These are phyloP conservation scores for Vanderwaltozyma yarrowii DNA, from an alignment of 805 yeast genomes.

Conservation along the genomic window DNA sequence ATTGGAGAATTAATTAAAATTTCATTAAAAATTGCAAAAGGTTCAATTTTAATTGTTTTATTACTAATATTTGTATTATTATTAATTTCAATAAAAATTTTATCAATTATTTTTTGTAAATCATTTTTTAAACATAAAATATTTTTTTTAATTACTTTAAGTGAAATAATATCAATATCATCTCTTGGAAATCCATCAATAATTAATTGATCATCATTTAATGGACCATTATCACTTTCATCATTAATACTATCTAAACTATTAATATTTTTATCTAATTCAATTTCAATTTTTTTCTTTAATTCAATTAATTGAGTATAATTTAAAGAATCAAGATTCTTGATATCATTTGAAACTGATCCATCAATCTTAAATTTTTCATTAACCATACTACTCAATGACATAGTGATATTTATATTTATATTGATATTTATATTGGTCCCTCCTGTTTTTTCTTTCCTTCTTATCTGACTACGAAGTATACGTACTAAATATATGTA, in stretches of 20 bases:
- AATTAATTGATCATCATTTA: not conserved
- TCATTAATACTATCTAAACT: not conserved
- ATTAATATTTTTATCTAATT: not conserved
- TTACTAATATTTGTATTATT: slow-evolving; percentile 24
- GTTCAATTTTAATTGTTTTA: slow-evolving; percentile 13
- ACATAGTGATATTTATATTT: not conserved
- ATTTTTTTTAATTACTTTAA: slow-evolving; percentile 51
- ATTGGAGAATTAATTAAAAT: slow-evolving; percentile 53
- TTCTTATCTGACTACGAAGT: no score
- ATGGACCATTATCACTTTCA: not conserved
- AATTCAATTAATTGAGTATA: not conserved
- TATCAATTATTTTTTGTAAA: slow-evolving; percentile 37
- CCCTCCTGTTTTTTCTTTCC: no score
- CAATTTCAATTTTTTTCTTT: not conserved
- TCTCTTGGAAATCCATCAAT: slow-evolving; percentile 70
- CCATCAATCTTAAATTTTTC: not conserved
- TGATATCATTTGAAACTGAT: not conserved
- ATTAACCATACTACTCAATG: not conserved
- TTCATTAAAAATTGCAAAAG: slow-evolving; percentile 47
- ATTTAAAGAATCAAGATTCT: not conserved
- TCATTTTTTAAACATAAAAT: slow-evolving; percentile 68
- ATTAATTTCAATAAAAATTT: slow-evolving; percentile 38
- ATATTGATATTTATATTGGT: no score
- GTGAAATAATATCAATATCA: slow-evolving; percentile 70
- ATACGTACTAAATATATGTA: no score